These are phyloP conservation scores for Bipolaris zeicola DNA, from an alignment of 2,329 filamentous ascomycete species.

Conservation along the genomic window DNA sequence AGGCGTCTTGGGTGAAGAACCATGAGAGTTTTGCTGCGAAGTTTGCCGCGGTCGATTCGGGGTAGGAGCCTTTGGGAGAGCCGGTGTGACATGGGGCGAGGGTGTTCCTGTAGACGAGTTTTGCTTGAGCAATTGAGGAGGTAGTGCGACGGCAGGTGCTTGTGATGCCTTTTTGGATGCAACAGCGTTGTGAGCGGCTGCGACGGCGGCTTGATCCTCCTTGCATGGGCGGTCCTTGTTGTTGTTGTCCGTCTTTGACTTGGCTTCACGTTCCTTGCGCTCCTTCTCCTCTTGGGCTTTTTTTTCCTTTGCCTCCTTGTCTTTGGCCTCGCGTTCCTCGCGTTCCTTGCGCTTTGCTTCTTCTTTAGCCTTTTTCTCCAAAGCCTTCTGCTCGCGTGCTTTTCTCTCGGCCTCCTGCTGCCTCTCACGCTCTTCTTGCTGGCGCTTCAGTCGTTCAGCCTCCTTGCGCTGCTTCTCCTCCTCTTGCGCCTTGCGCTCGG, in stretches of 20 bases:
- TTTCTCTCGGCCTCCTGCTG: conserved; percentile 87
- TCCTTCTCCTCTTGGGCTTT: conserved; percentile 63
- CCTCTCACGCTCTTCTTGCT: conserved; percentile 83
- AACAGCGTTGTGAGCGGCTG: conserved; percentile 37
- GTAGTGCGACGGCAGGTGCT: conserved; percentile 56
- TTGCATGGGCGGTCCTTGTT: conserved; percentile 48
- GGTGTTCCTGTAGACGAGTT: conserved; percentile 60
- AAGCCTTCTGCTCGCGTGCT: conserved; percentile 76
- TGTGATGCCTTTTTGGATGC: conserved; percentile 45
- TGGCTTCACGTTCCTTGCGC: conserved; percentile 66
- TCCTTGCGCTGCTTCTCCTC: conserved; percentile 86
- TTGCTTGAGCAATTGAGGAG: conserved; percentile 60
- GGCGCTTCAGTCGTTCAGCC: conserved; percentile 76
- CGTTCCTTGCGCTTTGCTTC: conserved; percentile 78
- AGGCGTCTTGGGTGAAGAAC: conserved; percentile 71
- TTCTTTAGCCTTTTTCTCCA: conserved; percentile 77
- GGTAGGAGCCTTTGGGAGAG: conserved; percentile 79
- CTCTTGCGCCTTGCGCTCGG: conserved; percentile 86
- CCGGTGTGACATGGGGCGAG: conserved; percentile 85
- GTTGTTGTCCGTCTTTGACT: conserved; percentile 48
- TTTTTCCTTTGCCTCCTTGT: conserved; percentile 75
- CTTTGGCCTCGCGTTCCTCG: conserved; percentile 65
- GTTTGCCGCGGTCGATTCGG: conserved; percentile 76
- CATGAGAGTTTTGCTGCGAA: conserved; percentile 77
- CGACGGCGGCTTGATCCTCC: conserved; percentile 48